These are phyloP conservation scores for Hypoxylon fragiforme DNA, from an alignment of 495 filamentous ascomycete genomes.

Conservation along the genomic window DNA sequence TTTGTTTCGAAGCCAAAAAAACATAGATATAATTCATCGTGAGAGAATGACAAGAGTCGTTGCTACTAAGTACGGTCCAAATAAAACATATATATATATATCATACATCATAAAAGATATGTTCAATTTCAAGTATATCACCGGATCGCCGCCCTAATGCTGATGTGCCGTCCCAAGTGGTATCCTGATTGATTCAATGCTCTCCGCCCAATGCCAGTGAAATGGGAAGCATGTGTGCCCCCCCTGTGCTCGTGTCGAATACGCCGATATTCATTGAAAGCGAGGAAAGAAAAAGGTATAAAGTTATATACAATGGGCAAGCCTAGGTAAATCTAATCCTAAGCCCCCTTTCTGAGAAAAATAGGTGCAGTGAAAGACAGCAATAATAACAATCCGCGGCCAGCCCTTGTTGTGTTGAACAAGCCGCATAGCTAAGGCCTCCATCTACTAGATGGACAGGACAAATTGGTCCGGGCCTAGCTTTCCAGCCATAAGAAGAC, in stretches of 20 bases:
- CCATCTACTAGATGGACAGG: slow-evolving; percentile 71
- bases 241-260: slow-evolving; percentile 15
- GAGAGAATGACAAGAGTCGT: no score
- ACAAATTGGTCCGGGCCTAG: slow-evolving; percentile 75
- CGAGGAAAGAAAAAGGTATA: slow-evolving; percentile 36
- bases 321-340: slow-evolving; percentile 5
- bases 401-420: no score
- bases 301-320: slow-evolving; percentile 45
- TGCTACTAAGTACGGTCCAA: no score
- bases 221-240: slow-evolving; percentile 16
- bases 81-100: no score
- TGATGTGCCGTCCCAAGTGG: slow-evolving; percentile 37
- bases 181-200: slow-evolving; percentile 36
- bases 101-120: slow-evolving; percentile 12
- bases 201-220: slow-evolving; percentile 27
- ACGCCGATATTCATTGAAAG: slow-evolving; percentile 21
- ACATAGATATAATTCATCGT: no score
- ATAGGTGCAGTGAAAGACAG: slow-evolving; percentile 27
- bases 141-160: slow-evolving; percentile 36
- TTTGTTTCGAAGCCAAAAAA: no score
- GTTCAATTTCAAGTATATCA: slow-evolving; percentile 31
- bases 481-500: slow-evolving; percentile 82
- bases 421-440: slow-evolving; percentile 19
- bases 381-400: slow-evolving; percentile 8
- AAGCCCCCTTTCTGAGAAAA: slow-evolving; percentile 16